Evolutionary conservation across 2,329 filamentous ascomycete genomes (phyloP).

Genomic region (Chaetomiaceae sp.): DNA sequence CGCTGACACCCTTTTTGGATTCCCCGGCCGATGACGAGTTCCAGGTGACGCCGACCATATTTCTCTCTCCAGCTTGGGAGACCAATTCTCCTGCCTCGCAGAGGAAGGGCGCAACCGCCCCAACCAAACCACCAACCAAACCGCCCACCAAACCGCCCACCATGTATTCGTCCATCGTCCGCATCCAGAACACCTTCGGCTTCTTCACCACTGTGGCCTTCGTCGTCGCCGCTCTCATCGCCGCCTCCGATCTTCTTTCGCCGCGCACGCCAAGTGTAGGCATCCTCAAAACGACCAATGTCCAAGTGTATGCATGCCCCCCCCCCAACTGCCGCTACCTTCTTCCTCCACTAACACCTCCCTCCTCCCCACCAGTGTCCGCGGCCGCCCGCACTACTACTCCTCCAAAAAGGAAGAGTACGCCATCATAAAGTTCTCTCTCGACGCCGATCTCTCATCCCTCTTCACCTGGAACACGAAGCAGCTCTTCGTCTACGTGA

Average conservation of each 20-base stretch:
- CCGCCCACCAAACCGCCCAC: slow-evolving; percentile 32
- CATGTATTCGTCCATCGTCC: slow-evolving; percentile 86
- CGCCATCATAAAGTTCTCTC: slow-evolving; percentile 86
- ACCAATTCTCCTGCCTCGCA: background rate
- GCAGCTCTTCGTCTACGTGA: slow-evolving; percentile 94
- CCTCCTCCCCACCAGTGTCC: slow-evolving; percentile 55
- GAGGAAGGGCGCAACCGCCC: slow-evolving; percentile 4
- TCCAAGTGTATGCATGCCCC: slow-evolving; percentile 68
- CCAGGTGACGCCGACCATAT: slow-evolving; percentile 13
- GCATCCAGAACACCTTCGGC: slow-evolving; percentile 88
- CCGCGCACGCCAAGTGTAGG: slow-evolving; percentile 62
- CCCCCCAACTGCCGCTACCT: slow-evolving; percentile 4
- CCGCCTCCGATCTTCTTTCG: slow-evolving; percentile 68
- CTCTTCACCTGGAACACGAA: slow-evolving; percentile 99
- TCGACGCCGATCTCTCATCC: slow-evolving; percentile 83
- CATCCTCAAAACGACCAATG: slow-evolving; percentile 63
- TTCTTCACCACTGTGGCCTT: slow-evolving; percentile 97
- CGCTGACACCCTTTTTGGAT: background rate
- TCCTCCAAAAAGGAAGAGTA: slow-evolving; percentile 90
- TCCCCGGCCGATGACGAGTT: slow-evolving; percentile 9
- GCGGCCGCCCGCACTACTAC: slow-evolving; percentile 95
- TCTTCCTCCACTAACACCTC: slow-evolving; percentile 15
- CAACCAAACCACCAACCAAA: slow-evolving; percentile 42
- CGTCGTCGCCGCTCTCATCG: slow-evolving; percentile 72
- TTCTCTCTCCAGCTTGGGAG: background rate